Conservation (phyloP, 108 stramenopile genomes). For the Conticribra guillardii region DNA sequence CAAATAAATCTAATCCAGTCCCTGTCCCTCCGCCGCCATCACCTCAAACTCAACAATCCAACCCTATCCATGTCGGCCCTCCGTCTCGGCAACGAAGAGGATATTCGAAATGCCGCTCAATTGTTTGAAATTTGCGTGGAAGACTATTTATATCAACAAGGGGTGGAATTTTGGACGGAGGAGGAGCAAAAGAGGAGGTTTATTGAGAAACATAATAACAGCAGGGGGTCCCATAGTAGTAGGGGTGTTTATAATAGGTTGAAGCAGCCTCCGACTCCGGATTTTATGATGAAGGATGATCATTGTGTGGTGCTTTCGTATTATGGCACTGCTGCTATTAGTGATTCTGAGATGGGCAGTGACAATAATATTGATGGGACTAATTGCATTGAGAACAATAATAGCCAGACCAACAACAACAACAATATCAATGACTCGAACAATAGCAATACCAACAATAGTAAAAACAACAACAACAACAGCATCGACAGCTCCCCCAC, state of each 20-base stretch:
- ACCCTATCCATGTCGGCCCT: conserved; percentile 43
- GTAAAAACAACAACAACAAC: too few relatives aligned
- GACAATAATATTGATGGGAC: conserved; percentile 3
- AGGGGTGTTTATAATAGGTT: background rate
- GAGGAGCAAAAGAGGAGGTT: conserved; percentile 50
- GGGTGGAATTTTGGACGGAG: conserved; percentile 60
- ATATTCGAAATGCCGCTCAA: conserved; percentile 53
- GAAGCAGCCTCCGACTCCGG: conserved; percentile 58
- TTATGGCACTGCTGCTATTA: too few relatives aligned
- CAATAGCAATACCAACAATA: too few relatives aligned
- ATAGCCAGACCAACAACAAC: too few relatives aligned
- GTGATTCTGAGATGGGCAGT: background rate
- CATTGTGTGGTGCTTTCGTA: conserved; percentile 19
- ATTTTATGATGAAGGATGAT: conserved; percentile 62
- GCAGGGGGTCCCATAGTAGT: background rate
- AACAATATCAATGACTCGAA: too few relatives aligned
- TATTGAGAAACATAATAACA: background rate
- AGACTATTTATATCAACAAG: conserved; percentile 35
- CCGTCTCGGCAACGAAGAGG: conserved; percentile 47
- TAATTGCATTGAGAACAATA: too few relatives aligned
- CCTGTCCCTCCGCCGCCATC: conserved; percentile 67
- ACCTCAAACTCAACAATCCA: conserved; percentile 67
- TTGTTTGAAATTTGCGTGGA: conserved; percentile 65
- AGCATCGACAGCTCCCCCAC: too few relatives aligned
- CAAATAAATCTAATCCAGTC: conserved; percentile 55